These are phyloP conservation scores for Solanum clarkiae DNA, from an alignment of 257 asterid species.

Conservation along the genomic window DNA sequence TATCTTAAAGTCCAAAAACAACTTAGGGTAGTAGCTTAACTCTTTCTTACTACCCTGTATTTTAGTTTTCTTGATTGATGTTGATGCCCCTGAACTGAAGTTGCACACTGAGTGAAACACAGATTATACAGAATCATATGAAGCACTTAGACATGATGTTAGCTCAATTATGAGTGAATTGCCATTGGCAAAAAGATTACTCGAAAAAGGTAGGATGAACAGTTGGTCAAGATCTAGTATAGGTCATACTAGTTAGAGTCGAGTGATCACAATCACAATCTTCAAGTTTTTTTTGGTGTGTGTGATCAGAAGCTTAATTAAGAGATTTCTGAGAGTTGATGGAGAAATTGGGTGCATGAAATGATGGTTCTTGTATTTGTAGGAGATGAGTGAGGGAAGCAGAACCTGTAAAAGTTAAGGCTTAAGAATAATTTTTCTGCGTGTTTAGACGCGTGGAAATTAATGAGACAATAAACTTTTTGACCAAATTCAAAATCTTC, in stretches of 20 bases:
- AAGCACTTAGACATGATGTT: background rate
- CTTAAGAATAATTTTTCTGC: background rate
- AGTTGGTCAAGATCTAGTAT: background rate
- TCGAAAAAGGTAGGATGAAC: background rate
- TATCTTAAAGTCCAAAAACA: background rate
- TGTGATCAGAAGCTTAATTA: background rate
- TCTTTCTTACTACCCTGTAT: background rate
- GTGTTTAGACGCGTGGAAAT: background rate
- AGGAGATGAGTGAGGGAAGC: background rate
- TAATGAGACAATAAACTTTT: background rate
- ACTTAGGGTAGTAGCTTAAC: background rate
- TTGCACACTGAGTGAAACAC: background rate
- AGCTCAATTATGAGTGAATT: background rate
- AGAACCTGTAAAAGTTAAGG: constrained; percentile 7
- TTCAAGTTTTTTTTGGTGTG: too few relatives aligned
- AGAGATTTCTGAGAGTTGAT: background rate
- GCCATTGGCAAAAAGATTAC: background rate
- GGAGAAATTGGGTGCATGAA: background rate
- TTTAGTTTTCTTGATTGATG: background rate
- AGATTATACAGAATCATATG: background rate
- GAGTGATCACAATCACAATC: too few relatives aligned
- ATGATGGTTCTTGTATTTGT: background rate
- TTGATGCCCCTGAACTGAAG: background rate
- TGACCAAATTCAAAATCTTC: constrained; percentile 32
- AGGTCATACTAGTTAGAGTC: too few relatives aligned